Evolutionary conservation across 2,329 filamentous ascomycete species (phyloP), one percentile per base, ranked within the genome.

Genomic region (Metarhizium robertsii): DNA sequence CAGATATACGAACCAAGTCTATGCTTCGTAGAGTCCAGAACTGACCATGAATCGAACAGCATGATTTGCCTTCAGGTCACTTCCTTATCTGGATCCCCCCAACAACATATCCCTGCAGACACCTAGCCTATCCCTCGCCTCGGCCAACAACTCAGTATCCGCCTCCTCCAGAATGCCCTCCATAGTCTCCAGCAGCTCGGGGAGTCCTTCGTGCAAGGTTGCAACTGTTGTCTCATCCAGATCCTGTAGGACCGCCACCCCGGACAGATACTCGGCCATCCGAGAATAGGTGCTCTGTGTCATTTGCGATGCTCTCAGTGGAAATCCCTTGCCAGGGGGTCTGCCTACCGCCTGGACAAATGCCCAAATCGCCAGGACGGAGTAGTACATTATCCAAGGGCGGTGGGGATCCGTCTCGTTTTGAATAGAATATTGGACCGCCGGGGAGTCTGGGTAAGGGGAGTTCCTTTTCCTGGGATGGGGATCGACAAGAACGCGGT

Each of bases 321-420:
- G 79, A 56, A 73, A 66, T 10, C 69, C 70, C 48, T 72, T 73
- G 48, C 85, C 75, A 51, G 60, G 0, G 83, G 61, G 62, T 7
- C 63, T 84, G 53, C 90, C 87, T 14, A 92, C 72, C 0, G 91
- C 89, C 63, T 85, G 90, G 2, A 90, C 90, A 65, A 92, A 96
- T 3, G 84, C 87, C 90, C 90, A 96, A 11, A 96, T 90, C 51
- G 90, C 87, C 53, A 96, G 74, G 0, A 86, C 84, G 0, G 91
- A 88, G 62, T 92, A 92, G 71, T 95, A 96, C 66, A 96, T 79
- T 47, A 95, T 88, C 90, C 91, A 96, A 0, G 91, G 89, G 30
- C 90, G 80, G 62, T 96, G 92, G 25, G 94, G 83, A 30, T 95
- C 81, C 34, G 86, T 83, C 65, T 96, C 91, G 60, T 87, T 85